These are phyloP conservation scores for Parachaetomium inaequale DNA, from an alignment of 495 filamentous ascomycete genomes.

Conservation along the genomic window DNA sequence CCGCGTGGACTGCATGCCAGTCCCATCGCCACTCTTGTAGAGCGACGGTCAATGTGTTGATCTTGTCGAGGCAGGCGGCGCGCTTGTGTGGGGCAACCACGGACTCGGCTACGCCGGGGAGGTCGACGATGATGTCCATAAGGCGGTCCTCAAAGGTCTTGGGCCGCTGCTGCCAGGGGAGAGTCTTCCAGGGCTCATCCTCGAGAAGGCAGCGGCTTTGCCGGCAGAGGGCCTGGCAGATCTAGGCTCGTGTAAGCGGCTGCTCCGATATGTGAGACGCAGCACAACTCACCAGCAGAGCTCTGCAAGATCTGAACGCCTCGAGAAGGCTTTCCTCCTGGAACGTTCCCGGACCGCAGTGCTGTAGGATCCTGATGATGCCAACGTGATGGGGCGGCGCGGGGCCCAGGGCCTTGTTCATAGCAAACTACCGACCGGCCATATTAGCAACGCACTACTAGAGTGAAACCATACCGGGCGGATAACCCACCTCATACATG, in stretches of 20 bases:
- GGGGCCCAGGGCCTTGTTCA: not conserved
- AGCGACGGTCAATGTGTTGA: not conserved
- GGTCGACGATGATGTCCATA: constrained; percentile 15
- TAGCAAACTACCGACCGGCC: not conserved
- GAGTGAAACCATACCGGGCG: not conserved
- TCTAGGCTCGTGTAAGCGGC: not conserved
- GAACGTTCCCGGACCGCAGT: not conserved
- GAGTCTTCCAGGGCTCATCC: constrained; percentile 5
- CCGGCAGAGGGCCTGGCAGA: not conserved
- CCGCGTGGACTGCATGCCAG: not conserved
- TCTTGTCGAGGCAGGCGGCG: not conserved
- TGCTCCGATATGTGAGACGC: not conserved
- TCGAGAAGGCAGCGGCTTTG: constrained; percentile 5
- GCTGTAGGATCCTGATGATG: not conserved
- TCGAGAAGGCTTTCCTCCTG: not conserved
- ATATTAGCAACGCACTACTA: not conserved
- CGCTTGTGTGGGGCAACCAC: not conserved
- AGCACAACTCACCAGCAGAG: not conserved
- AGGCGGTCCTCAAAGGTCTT: constrained; percentile 18
- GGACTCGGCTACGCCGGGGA: constrained; percentile 11
- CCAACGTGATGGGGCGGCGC: constrained; percentile 1
- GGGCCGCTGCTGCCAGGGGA: constrained; percentile 8
- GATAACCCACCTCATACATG: not conserved
- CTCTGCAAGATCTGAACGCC: not conserved
- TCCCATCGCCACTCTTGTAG: not conserved